Percentiles rank a stretch among this genome's conserved stretches.
Evolutionary conservation across 768 basidiomycete species (phyloP).

Genomic region (Boletus sensibilis): DNA sequence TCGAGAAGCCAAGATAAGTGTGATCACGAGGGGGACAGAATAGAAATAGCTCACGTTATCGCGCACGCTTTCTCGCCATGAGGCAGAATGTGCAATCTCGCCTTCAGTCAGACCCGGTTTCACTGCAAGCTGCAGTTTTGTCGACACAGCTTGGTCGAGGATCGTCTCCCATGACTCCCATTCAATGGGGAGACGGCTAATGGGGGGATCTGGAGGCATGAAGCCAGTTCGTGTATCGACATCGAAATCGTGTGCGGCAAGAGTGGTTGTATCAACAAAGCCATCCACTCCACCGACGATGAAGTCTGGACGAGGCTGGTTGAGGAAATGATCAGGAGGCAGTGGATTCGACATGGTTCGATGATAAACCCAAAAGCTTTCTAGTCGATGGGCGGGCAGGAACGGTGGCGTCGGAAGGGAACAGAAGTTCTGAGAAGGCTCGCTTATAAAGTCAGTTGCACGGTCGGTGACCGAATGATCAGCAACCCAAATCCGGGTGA

Average conservation of each 20-base stretch:
- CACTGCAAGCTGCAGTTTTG: slow-evolving; percentile 53
- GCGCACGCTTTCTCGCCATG: slow-evolving; percentile 54
- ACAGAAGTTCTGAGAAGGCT: not conserved
- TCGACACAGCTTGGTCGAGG: slow-evolving; percentile 49
- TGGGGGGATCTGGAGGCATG: slow-evolving; percentile 78
- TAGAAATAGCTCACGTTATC: slow-evolving; percentile 38
- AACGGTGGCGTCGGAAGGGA: not conserved
- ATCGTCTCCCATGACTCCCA: slow-evolving; percentile 76
- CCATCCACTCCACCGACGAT: slow-evolving; percentile 23
- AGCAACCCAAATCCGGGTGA: too few relatives aligned
- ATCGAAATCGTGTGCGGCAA: slow-evolving; percentile 87
- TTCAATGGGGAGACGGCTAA: slow-evolving; percentile 53
- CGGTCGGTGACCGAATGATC: not conserved
- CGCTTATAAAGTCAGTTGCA: not conserved
- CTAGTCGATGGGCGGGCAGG: too few relatives aligned
- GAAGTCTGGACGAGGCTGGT: slow-evolving; percentile 34
- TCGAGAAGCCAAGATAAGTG: not conserved
- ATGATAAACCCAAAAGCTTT: not conserved
- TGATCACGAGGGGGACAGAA: not conserved
- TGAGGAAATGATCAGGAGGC: slow-evolving; percentile 34
- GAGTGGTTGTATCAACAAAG: slow-evolving; percentile 53
- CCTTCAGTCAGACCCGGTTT: slow-evolving; percentile 39
- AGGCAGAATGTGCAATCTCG: slow-evolving; percentile 42
- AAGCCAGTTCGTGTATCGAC: slow-evolving; percentile 91
- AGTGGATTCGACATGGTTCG: slow-evolving; percentile 13